Evolutionary conservation across 1,139 yeast species (phyloP).

Genomic region (Taphrina deformans): DNA sequence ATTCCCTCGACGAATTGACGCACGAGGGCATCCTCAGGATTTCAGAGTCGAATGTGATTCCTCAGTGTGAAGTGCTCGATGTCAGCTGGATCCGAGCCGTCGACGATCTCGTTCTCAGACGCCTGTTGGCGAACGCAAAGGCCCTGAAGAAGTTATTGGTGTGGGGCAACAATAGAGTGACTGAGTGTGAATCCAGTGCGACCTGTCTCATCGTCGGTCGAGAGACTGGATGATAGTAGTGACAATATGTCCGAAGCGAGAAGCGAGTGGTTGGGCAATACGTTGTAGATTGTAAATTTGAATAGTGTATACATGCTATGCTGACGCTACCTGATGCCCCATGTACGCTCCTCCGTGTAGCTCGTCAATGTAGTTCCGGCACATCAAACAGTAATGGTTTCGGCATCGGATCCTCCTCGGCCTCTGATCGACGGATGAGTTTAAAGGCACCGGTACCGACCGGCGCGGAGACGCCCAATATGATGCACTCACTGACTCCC

Average conservation of each 20-base stretch:
- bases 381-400: constrained; percentile 12
- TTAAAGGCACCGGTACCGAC: constrained; percentile 97
- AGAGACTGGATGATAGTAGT: neutral
- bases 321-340: neutral
- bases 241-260: neutral
- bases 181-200: constrained; percentile 15
- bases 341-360: neutral
- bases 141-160: constrained; percentile 30
- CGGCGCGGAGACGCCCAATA: constrained; percentile 95
- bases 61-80: constrained; percentile 25
- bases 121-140: constrained; percentile 12
- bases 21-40: constrained; percentile 54
- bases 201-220: constrained; percentile 23
- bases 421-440: constrained; percentile 46
- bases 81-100: constrained; percentile 34
- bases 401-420: neutral
- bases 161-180: constrained; percentile 34
- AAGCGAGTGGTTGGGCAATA: neutral
- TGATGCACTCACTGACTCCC: constrained; percentile 97
- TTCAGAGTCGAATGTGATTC: constrained; percentile 36
- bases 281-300: neutral
- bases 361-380: constrained; percentile 8
- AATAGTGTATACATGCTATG: neutral
- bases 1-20: constrained; percentile 65
- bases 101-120: constrained; percentile 32